Evolutionary conservation across 345 rosid genomes (phyloP), one percentile per base, ranked within the genome.

Genomic region (Lepidium africanum): DNA sequence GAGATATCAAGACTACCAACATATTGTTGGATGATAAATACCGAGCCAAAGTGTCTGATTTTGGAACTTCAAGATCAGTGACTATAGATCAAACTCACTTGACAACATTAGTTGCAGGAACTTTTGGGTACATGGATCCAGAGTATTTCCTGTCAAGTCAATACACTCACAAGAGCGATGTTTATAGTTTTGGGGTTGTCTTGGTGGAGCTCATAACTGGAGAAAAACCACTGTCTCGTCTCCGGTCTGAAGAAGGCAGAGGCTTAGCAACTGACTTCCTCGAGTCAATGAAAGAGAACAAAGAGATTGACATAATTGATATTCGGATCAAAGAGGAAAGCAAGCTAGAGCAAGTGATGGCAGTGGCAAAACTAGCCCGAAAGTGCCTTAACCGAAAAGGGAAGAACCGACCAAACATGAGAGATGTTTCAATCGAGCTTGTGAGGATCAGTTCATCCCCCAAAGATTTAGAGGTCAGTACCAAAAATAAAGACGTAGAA

Each of bases 141-240:
- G 84, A 81, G 23, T 81, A 81, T 74, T 56, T 71, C 23, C 17
- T 43, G 3, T 71, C 81, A 0, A 63, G 73, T 43, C 65, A 63
- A 16, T 73, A 63, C 5, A 81, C 80, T 0, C 72, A 72, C 42
- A 81, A 81, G 53, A 83, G 87, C 0, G 83, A 83, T 77, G 87
- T 83, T 4, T 81, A 81, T 7, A 81, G 83, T 51, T 83, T 81
- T 25, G 81, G 85, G 0, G 82, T 83, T 38, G 86, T 76, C 10
- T 19, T 81, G 19, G 67, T 70, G 10, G 85, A 83, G 75, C 75
- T 83, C 12, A 54, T 81, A 63, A 83, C 82, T 0, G 85, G 81
- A 40, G 50, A 69, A 45, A 77, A 36, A 48, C 76, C 80, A 0
- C 4, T 81, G 1, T 72, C 77, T 0, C 67, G 49, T 2, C 60